Conservation (phyloP, 78 protist genomes). For the Cavenderia fasciculata region DNA sequence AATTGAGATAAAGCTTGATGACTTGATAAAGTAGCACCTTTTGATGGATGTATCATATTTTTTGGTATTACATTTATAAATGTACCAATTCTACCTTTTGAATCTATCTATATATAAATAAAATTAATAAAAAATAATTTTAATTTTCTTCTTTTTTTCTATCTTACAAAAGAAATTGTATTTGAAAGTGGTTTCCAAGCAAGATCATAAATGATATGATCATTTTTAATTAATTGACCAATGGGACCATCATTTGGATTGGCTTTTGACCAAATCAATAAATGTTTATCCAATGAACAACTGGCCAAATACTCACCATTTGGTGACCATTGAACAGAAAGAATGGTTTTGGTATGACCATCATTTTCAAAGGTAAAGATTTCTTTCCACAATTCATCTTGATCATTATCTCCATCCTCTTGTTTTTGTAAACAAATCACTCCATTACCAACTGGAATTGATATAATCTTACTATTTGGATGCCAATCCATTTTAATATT, state of each 20-base stretch:
- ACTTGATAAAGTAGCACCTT: not conserved
- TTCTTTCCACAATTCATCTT: too few relatives aligned
- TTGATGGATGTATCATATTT: not conserved
- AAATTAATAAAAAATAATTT: too few relatives aligned
- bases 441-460: not conserved
- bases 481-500: not conserved
- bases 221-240: not conserved
- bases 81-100: not conserved
- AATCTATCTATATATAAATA: slow-evolving; percentile 6
- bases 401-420: not conserved
- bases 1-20: not conserved
- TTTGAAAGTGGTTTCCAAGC: slow-evolving; percentile 40
- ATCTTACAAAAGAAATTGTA: slow-evolving; percentile 33
- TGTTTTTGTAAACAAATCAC: not conserved
- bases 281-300: not conserved
- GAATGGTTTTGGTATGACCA: slow-evolving; percentile 22
- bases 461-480: not conserved
- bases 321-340: slow-evolving; percentile 9
- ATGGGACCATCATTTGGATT: too few relatives aligned
- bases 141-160: too few relatives aligned
- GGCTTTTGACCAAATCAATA: slow-evolving; percentile 23
- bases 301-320: slow-evolving; percentile 14
- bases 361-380: not conserved
- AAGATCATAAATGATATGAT: not conserved
- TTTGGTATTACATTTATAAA: not conserved